Evolutionary conservation across 2,329 filamentous ascomycete genomes (phyloP), one percentile per base, ranked within the genome.

Genomic region (Fusarium chlamydosporum): DNA sequence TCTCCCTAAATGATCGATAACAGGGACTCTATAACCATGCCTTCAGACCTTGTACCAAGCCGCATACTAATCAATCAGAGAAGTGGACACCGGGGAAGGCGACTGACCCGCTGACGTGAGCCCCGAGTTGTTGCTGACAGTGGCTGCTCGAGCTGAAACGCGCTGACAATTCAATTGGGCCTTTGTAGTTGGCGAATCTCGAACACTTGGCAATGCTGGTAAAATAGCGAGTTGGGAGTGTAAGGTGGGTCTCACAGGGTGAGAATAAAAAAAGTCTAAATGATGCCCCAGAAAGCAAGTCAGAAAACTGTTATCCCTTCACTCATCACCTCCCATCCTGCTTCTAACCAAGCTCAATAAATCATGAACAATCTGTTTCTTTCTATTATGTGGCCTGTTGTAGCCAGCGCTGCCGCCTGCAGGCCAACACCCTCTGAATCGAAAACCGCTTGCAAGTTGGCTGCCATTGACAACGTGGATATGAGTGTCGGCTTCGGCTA

Each of bases 361-460:
- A 35, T 2, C 2, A 57, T 57, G 55, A 57, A 43, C 15, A 4
- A 16, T 5, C n/a, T 57, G 2, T 13, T 55, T 4, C 3, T 57
- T 13, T 57, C 48, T 31, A 6, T 37, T 1, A 8, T 57, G 2
- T 57, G 37, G 48, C 31, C 55, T 31, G 29, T 15, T 18, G 23
- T 55, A 55, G 31, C 48, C 11, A 55, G n/a, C 9, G 55, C 55
- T 20, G 37, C 55, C 29, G 37, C 23, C 6, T 57, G 55, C n/a
- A 55, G 43, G 7, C 48, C 31, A 29, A 6, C 4, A 3, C 37
- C 37, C 4, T 15, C 48, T 12, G 20, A 23, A 12, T 37, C 50
- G 15, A 57, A 37, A 23, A 16, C 23, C 9, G 55, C 56, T 23
- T 59, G 51, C 20, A 59, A 59, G 33, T n/a, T 59, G 27, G 10